Percentiles rank a stretch among this genome's conserved stretches.
These are phyloP conservation scores for Straminergon stramineum DNA, from an alignment of 225 moss, liverwort and hornwort species.

Conservation along the genomic window DNA sequence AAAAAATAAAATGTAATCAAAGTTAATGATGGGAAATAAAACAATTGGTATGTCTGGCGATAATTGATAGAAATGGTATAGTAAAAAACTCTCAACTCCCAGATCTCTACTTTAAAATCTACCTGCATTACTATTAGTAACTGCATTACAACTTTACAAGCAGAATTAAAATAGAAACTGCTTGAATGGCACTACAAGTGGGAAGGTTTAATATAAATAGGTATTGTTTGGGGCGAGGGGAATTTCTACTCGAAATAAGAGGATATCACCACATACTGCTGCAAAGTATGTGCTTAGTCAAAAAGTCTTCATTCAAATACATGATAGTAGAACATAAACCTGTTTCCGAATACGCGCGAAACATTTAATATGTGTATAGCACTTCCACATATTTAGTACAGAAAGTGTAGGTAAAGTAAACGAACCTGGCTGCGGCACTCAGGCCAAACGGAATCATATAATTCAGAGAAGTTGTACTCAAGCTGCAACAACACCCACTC, in stretches of 20 bases:
- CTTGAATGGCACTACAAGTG: background rate
- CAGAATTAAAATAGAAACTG: background rate
- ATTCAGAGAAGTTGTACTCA: slow-evolving; percentile 77
- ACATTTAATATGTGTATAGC: background rate
- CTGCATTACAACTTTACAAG: background rate
- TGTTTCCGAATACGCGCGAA: background rate
- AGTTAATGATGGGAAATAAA: background rate
- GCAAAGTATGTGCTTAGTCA: background rate
- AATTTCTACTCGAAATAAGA: background rate
- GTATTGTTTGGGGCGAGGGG: background rate
- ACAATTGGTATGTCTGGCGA: background rate
- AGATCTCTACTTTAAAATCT: no score
- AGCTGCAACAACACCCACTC: slow-evolving; percentile 40
- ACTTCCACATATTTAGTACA: background rate
- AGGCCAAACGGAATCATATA: slow-evolving; percentile 96
- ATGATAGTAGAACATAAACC: background rate
- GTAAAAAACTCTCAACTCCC: background rate
- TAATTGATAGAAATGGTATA: no score
- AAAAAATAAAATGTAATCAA: background rate
- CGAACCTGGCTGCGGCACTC: slow-evolving; percentile 84
- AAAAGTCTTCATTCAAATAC: background rate
- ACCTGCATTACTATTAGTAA: background rate
- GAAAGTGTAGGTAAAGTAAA: background rate
- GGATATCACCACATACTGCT: background rate
- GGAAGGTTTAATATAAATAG: background rate